phyloP scores from a whole-genome alignment of 129 eudicot species.

The Helichrysum umbraculigerum region DNA sequence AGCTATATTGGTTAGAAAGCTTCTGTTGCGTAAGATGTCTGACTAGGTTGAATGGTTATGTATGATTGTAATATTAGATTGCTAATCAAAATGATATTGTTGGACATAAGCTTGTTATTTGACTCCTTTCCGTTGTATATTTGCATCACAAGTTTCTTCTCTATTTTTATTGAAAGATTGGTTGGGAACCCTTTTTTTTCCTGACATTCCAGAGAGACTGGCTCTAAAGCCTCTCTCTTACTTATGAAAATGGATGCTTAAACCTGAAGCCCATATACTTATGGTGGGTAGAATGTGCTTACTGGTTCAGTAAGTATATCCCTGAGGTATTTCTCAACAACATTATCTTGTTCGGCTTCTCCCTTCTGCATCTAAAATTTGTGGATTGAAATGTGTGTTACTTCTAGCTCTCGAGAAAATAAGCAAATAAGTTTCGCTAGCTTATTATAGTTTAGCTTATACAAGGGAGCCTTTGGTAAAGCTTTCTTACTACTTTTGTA shows the following conservation, averaged over 20 bases:
- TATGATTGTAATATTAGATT: background rate
- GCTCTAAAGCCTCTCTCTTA: background rate
- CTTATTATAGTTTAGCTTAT: background rate
- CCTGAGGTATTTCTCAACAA: background rate
- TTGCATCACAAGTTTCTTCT: background rate
- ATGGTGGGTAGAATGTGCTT: background rate
- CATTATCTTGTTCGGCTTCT: background rate
- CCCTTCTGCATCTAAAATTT: background rate
- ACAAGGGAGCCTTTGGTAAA: background rate
- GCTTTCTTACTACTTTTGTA: slow-evolving; percentile 6
- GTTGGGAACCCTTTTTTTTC: background rate
- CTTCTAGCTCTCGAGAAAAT: no score
- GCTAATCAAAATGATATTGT: background rate
- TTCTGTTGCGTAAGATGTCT: background rate
- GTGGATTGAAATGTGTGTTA: background rate
- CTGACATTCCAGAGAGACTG: background rate
- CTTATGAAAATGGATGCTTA: background rate
- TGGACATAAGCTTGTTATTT: background rate
- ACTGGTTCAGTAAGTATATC: background rate
- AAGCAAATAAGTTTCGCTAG: background rate
- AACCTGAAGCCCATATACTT: background rate
- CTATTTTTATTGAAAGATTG: background rate
- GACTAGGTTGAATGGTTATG: background rate
- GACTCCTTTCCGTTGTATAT: background rate
- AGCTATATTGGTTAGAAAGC: no score